Base-by-base conservation (phyloP, 2,329 filamentous ascomycete species). In the Cryphonectria japonica region DNA sequence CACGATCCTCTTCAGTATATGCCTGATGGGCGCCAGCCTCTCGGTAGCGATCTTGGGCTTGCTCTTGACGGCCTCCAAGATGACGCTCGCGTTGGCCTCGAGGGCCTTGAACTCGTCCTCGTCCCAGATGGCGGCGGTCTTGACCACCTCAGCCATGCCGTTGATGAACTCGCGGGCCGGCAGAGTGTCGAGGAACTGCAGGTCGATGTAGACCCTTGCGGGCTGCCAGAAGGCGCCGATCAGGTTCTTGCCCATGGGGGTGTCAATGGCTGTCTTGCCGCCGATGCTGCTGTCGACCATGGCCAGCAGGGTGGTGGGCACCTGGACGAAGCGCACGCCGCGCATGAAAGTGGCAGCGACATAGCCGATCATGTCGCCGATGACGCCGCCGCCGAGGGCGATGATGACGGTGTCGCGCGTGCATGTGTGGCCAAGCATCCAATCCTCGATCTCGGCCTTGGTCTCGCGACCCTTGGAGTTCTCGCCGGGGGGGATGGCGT, bases 241-340 rank as follows among this genome's bases (percentile, higher is more conserved):
- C 73, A 99, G 83, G 79, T 99, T 99, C 86, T 99, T 99, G 72
- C 96, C 96, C 79, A 95, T 89, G 9, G 95, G 95, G 0, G 94
- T 97, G 79, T 99, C 96, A 80, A 99, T 98, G 70, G 96, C 96
- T 13, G 96, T 99, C 86, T 99, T 99, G 74, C 96, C 96, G 73
- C 96, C 96, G 78, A 99, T 98, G 52, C 94, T 97, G 62, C 95
- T 98, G 82, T 99, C 96, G 59, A 99, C 96, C 96, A 99, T 99
- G 74, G 96, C 90, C 68, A 99, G 86, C 70, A 99, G 85, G 0
- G 95, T 97, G 13, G 96, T 99, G 1, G 96, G 96, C 63, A 99
- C 95, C 82, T 99, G 96, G 59, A 98, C 94, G 79, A 97, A 97
- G 75, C 93, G 93, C 73, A 99, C 92, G 69, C 96, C 96, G 76